phyloP scores from a whole-genome alignment of 768 basidiomycete species.

The Boletus subparvulus region DNA sequence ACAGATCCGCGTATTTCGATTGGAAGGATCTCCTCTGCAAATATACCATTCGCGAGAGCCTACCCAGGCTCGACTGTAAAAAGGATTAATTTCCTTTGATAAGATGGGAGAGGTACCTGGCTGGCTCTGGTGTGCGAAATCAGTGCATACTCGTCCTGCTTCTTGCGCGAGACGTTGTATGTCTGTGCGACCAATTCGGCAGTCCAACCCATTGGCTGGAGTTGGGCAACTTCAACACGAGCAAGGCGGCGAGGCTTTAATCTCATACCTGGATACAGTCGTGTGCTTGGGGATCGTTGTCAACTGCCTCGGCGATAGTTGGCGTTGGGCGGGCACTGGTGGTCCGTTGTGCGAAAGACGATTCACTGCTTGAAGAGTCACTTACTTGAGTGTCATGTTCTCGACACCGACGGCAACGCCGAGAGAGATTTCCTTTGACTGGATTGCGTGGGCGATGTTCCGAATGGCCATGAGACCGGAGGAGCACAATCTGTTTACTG shows the following conservation, averaged over 20 bases:
- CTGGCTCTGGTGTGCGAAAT: slow-evolving; percentile 82
- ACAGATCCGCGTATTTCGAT: slow-evolving; percentile 68
- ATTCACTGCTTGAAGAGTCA: slow-evolving; percentile 5
- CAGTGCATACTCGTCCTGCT: slow-evolving; percentile 88
- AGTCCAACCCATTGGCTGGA: slow-evolving; percentile 92
- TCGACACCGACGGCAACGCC: slow-evolving; percentile 84
- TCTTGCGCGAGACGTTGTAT: slow-evolving; percentile 73
- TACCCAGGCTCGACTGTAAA: slow-evolving; percentile 24
- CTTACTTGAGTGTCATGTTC: slow-evolving; percentile 79
- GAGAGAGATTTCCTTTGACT: slow-evolving; percentile 77
- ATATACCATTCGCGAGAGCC: slow-evolving; percentile 70
- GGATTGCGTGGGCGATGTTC: slow-evolving; percentile 84
- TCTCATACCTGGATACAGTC: slow-evolving; percentile 65
- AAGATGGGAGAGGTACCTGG: slow-evolving; percentile 40
- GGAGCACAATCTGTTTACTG: slow-evolving; percentile 91
- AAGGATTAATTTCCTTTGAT: not conserved
- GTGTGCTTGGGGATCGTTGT: slow-evolving; percentile 58
- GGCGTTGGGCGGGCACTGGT: slow-evolving; percentile 74
- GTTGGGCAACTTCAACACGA: not conserved
- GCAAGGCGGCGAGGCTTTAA: not conserved
- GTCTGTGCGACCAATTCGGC: slow-evolving; percentile 85
- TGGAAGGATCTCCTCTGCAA: slow-evolving; percentile 88
- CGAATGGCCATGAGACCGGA: slow-evolving; percentile 95
- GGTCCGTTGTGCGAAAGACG: not conserved
- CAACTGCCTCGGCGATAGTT: slow-evolving; percentile 56